Conservation (phyloP, 257 asterid genomes). For the Przewalskia tangutica region DNA sequence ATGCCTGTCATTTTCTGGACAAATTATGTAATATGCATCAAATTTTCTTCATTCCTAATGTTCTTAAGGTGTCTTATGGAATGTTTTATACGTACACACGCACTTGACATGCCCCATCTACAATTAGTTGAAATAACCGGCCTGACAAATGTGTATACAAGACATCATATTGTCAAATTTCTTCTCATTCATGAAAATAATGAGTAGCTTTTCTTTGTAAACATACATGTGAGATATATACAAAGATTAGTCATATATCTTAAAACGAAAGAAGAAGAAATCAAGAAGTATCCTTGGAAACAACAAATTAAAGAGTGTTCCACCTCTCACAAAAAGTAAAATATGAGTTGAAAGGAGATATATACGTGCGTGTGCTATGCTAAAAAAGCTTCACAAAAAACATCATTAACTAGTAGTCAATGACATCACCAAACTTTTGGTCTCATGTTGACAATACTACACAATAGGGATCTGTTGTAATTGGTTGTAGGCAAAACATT, state of each 20-base stretch:
- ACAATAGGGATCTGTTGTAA: background rate
- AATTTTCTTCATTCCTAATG: background rate
- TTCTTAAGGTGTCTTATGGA: background rate
- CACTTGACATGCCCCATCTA: background rate
- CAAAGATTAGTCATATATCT: background rate
- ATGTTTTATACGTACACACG: background rate
- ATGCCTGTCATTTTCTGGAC: conserved; percentile 2
- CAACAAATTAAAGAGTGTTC: conserved; percentile 26
- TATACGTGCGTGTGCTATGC: conserved; percentile 22
- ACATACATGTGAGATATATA: background rate
- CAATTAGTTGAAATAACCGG: background rate
- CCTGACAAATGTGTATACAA: background rate
- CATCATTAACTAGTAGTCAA: conserved; percentile 25
- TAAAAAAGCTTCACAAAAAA: conserved; percentile 3
- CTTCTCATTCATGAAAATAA: background rate
- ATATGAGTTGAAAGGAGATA: conserved; percentile 23
- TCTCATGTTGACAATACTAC: background rate
- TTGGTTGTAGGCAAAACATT: background rate
- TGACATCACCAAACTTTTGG: conserved; percentile 34
- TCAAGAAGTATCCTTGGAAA: background rate
- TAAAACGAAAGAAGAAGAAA: background rate
- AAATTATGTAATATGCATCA: background rate
- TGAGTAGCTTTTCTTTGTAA: background rate
- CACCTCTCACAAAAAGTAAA: conserved; percentile 25
- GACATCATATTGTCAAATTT: background rate